These are phyloP conservation scores for Metschnikowia shivogae DNA, from an alignment of 805 yeast species.

Conservation along the genomic window DNA sequence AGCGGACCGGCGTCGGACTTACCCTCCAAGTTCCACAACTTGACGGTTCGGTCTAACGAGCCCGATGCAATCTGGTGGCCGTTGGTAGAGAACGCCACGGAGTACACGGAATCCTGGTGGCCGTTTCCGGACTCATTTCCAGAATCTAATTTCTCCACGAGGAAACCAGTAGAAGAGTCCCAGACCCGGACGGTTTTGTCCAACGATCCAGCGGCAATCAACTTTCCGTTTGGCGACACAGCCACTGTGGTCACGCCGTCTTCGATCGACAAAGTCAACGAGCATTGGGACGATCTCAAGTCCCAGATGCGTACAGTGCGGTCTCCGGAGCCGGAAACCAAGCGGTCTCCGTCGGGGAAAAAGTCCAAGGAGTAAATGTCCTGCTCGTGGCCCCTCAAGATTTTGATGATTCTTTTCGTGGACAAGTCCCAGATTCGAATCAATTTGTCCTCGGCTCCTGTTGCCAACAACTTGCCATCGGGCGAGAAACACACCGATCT, in stretches of 20 bases:
- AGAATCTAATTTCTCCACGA: constrained; percentile 87
- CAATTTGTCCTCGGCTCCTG: constrained; percentile 87
- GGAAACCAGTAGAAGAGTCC: constrained; percentile 89
- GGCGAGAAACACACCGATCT: constrained; percentile 96
- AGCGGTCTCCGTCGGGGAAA: constrained; percentile 88
- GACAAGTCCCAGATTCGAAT: constrained; percentile 96
- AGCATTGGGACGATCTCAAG: constrained; percentile 81
- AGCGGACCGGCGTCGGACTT: constrained; percentile 29
- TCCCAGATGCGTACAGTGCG: constrained; percentile 97
- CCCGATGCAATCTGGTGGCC: constrained; percentile 93
- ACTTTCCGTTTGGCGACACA: constrained; percentile 89
- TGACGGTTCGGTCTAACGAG: constrained; percentile 91
- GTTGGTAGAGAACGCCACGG: constrained; percentile 87
- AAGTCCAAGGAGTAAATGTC: constrained; percentile 94
- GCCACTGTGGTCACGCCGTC: constrained; percentile 99
- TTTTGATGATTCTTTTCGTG: constrained; percentile 77
- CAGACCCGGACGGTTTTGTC: constrained; percentile 95
- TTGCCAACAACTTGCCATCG: constrained; percentile 85
- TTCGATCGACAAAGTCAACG: constrained; percentile 83
- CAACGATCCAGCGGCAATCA: constrained; percentile 93
- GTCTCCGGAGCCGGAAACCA: constrained; percentile 95
- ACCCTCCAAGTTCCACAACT: constrained; percentile 87
- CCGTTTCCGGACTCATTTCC: constrained; percentile 88
- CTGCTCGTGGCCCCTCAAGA: constrained; percentile 92
- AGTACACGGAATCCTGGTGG: constrained; percentile 92